A percentile compares a stretch with the other conserved stretches of the same genome.
phyloP scores from a whole-genome alignment of 2,329 filamentous ascomycete genomes.

The Ascochyta rabiei region DNA sequence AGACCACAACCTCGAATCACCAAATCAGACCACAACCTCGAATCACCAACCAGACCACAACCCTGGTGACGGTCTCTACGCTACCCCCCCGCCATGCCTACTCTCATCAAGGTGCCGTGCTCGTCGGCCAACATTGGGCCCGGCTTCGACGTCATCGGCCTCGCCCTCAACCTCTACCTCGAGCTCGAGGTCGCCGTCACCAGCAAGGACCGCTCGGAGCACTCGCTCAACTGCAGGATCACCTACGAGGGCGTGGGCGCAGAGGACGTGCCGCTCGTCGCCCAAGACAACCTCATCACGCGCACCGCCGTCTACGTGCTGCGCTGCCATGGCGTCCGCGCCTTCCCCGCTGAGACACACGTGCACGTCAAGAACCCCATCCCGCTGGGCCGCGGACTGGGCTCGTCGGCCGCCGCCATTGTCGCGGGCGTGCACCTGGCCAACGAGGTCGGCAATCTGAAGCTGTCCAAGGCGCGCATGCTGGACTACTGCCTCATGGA shows the following conservation, averaged over 20 bases:
- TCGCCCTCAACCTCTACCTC: conserved; percentile 92
- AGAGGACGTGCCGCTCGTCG: conserved; percentile 79
- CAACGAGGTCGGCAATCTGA: conserved; percentile 83
- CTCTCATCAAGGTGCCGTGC: conserved; percentile 81
- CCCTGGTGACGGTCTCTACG: too few species aligned
- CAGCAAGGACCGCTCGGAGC: conserved; percentile 55
- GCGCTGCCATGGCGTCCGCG: conserved; percentile 84
- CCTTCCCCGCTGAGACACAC: conserved; percentile 81
- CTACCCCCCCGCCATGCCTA: conserved; percentile 34
- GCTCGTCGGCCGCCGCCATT: conserved; percentile 94
- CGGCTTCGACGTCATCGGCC: conserved; percentile 96
- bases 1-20: too few species aligned
- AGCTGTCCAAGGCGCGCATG: conserved; percentile 78
- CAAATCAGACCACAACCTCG: too few species aligned
- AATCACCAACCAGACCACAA: too few species aligned
- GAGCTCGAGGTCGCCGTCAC: conserved; percentile 82
- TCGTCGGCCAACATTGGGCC: conserved; percentile 97
- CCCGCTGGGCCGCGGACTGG: conserved; percentile 86
- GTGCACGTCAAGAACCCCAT: conserved; percentile 97
- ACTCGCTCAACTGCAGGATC: conserved; percentile 82
- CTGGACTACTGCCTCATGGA: conserved; percentile 99
- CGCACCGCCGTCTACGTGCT: conserved; percentile 93
- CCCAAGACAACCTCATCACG: conserved; percentile 90
- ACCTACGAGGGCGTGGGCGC: conserved; percentile 87
- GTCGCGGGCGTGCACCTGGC: conserved; percentile 93